Base-by-base conservation (phyloP, 2,329 filamentous ascomycete species). In the Pseudocercospora vitis region DNA sequence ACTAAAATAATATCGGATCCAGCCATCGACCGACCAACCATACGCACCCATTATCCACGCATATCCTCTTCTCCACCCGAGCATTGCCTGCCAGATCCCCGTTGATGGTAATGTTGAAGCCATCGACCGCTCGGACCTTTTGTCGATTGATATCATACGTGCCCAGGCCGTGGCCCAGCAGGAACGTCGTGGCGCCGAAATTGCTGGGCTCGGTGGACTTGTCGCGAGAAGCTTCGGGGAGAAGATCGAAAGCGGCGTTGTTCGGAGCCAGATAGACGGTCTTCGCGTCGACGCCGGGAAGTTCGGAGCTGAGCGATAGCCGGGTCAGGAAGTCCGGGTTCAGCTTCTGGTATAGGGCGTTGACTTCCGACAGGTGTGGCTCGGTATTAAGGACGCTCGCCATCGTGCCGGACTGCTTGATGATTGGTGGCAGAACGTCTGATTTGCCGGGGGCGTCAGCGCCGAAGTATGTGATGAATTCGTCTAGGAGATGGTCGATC, bases 21-120 rank as follows among this genome's bases (percentile, higher is more conserved):
- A 60, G 32, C 55, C 53, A 55, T 21, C 58, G 52, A 3, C 51
- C 48, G 16, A 58, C n/a, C 11, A 58, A 11, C 53, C 56, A 56
- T 14, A 58, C 50, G 48, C 58, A 61, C 7, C 56, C 56, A 31
- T 60, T 60, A 1, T 52, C 53, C 16, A 40, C 50, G 49, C 58
- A 60, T 14, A 56, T 42, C 18, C 56, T 54, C 35, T 48, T 48
- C 42, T 54, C 33, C 2, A 61, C 21, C 16, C 40, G 33, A 8
- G 53, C 53, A 50, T 59, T 58, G n/a, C 33, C 47, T 7, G 50
- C 55, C 24, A 42, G 29, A 7, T 37, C 48, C 2, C 21, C 48
- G 32, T 26, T 26, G 14, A 52, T 14, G 2, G 29, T 28, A 23
- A 59, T 54, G 1, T 56, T 44, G 18, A 60, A 55, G 2, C 58